A percentile compares a stretch with the other conserved stretches of the same genome.
Evolutionary conservation across 495 filamentous ascomycete species (phyloP).

Genomic region (Trypethelium eluteriae): DNA sequence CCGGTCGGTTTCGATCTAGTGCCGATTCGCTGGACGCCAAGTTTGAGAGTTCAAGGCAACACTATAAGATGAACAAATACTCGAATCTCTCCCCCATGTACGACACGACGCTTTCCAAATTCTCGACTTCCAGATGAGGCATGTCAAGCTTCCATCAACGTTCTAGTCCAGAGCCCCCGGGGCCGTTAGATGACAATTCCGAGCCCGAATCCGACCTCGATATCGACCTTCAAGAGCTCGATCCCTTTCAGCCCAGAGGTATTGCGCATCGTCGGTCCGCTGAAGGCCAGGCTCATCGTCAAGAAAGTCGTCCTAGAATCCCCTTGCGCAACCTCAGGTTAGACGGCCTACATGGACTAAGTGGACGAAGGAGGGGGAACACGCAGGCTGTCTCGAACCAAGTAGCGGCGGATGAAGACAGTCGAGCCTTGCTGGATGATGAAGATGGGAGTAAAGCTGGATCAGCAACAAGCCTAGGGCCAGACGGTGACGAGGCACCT

Average conservation of each 20-base stretch:
- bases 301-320: conserved; percentile 31
- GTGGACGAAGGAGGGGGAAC: conserved; percentile 20
- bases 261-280: conserved; percentile 16
- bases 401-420: conserved; percentile 30
- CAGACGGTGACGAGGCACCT: conserved; percentile 30
- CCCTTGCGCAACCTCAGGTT: conserved; percentile 35
- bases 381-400: conserved; percentile 19
- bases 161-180: conserved; percentile 30
- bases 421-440: conserved; percentile 29
- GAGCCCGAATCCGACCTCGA: conserved; percentile 34
- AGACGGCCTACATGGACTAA: conserved; percentile 18
- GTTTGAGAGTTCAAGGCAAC: conserved; percentile 2
- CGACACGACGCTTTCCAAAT: conserved; percentile 5
- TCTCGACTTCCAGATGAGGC: conserved; percentile 23
- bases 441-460: conserved; percentile 27
- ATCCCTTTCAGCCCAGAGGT: conserved; percentile 25
- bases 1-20: conserved; percentile 2
- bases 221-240: conserved; percentile 34
- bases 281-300: conserved; percentile 14
- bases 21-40: not conserved
- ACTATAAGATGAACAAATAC: not conserved
- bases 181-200: conserved; percentile 26
- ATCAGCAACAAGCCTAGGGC: conserved; percentile 26
- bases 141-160: conserved; percentile 34
- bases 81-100: not conserved